A percentile compares a stretch with the other conserved stretches of the same genome.
Conservation (phyloP, 2,329 filamentous ascomycete species). For the Monilinia laxa region DNA sequence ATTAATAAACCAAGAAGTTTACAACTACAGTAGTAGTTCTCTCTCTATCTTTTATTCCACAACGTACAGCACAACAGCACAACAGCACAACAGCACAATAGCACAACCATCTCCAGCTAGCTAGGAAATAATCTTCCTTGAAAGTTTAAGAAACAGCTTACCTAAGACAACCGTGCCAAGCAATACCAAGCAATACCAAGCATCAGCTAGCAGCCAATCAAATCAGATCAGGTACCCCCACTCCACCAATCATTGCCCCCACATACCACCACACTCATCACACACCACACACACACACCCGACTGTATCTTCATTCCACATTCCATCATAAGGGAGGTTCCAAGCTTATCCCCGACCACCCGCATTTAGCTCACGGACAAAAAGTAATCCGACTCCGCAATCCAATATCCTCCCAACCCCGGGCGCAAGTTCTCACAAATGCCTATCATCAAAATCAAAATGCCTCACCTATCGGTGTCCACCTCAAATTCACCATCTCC, state of each 20-base stretch:
- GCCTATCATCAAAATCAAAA: constrained; percentile 22
- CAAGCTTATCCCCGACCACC: constrained; percentile 6
- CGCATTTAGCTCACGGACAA: constrained; percentile 10
- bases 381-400: constrained; percentile 16
- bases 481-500: constrained; percentile 12
- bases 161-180: not conserved
- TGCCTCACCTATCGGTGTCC: constrained; percentile 14
- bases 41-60: too few relatives aligned
- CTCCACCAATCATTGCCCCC: constrained; percentile 5
- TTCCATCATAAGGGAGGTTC: not conserved
- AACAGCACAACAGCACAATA: too few relatives aligned
- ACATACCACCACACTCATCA: not conserved
- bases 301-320: too few relatives aligned
- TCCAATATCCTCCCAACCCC: not conserved
- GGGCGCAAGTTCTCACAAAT: constrained; percentile 19
- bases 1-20: too few relatives aligned
- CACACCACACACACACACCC: too few relatives aligned
- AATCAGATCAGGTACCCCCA: not conserved
- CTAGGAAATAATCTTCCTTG: too few relatives aligned
- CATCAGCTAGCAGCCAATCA: not conserved
- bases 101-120: too few relatives aligned
- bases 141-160: too few relatives aligned
- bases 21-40: too few relatives aligned
- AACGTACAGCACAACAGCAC: too few relatives aligned
- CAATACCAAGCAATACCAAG: not conserved